Evolutionary conservation across 2,329 filamentous ascomycete genomes (phyloP).

Genomic region (Cytospora schulzeri): DNA sequence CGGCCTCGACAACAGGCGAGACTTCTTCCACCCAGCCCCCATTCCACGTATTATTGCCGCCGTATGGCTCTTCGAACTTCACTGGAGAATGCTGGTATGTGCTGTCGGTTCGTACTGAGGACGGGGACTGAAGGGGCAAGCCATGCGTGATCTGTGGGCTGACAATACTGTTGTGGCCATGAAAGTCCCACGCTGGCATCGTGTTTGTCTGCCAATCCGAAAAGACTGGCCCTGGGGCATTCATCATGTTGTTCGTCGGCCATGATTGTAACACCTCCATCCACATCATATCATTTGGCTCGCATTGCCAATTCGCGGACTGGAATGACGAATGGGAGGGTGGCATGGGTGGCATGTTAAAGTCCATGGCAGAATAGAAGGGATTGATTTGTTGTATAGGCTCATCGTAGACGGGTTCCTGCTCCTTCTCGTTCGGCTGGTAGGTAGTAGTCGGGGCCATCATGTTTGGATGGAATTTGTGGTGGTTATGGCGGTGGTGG

Average conservation of each 20-base stretch:
- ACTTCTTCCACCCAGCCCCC: slow-evolving; percentile 9
- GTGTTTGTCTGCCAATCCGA: slow-evolving; percentile 6
- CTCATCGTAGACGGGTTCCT: slow-evolving; percentile 14
- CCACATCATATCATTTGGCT: slow-evolving; percentile 14
- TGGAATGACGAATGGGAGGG: slow-evolving; percentile 18
- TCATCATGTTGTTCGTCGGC: slow-evolving; percentile 7
- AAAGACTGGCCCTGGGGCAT: neutral
- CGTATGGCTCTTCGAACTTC: slow-evolving; percentile 2
- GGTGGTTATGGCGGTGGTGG: slow-evolving; percentile 5
- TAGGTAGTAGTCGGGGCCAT: slow-evolving; percentile 1
- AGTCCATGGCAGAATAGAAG: slow-evolving; percentile 7
- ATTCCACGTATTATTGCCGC: neutral
- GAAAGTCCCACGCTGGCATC: slow-evolving; percentile 10
- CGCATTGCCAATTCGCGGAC: slow-evolving; percentile 16
- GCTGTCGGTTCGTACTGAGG: slow-evolving; percentile 7
- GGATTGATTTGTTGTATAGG: slow-evolving; percentile 14
- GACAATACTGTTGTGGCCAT: neutral
- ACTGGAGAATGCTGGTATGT: neutral
- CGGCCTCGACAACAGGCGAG: neutral
- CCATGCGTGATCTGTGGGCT: neutral
- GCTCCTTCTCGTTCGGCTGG: neutral
- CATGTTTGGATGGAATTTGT: neutral
- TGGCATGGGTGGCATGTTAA: slow-evolving; percentile 5
- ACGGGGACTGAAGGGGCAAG: neutral
- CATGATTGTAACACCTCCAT: slow-evolving; percentile 17